phyloP scores from a whole-genome alignment of 116 monocot species.

The Thalassia testudinum region DNA sequence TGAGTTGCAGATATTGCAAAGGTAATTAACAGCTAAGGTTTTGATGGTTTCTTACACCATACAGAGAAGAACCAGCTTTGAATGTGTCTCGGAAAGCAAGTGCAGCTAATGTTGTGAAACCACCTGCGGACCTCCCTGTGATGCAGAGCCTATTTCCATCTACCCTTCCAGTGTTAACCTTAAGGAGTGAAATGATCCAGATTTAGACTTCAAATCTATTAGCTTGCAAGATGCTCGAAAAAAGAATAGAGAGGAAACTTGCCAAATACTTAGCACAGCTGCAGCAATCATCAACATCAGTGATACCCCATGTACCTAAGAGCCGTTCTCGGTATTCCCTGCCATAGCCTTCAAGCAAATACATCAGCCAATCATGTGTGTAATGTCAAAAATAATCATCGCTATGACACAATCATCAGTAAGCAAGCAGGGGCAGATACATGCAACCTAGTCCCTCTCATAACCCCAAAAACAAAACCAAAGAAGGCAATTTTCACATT shows the following conservation, averaged over 20 bases:
- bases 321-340: conserved; percentile 86
- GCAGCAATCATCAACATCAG: conserved; percentile 97
- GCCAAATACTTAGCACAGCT: conserved; percentile 79
- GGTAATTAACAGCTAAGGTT: conserved; percentile 32
- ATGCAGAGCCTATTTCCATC: conserved; percentile 78
- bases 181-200: too few relatives aligned
- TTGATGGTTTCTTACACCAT: conserved; percentile 59
- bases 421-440: too few relatives aligned
- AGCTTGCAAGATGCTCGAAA: too few relatives aligned
- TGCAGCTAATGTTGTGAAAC: conserved; percentile 82
- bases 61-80: conserved; percentile 78
- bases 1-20: too few relatives aligned
- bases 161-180: conserved; percentile 66
- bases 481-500: too few relatives aligned
- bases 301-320: conserved; percentile 72
- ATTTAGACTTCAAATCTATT: too few relatives aligned
- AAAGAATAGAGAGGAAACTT: conserved; percentile 1
- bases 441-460: too few relatives aligned
- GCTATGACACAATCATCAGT: too few relatives aligned
- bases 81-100: conserved; percentile 87
- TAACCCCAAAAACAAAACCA: too few relatives aligned
- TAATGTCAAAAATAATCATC: too few relatives aligned
- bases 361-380: too few relatives aligned
- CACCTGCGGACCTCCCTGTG: conserved; percentile 85
- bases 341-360: conserved; percentile 91